Base-by-base conservation (phyloP, 139 green algal genomes). In the Chlorella sp. region DNA sequence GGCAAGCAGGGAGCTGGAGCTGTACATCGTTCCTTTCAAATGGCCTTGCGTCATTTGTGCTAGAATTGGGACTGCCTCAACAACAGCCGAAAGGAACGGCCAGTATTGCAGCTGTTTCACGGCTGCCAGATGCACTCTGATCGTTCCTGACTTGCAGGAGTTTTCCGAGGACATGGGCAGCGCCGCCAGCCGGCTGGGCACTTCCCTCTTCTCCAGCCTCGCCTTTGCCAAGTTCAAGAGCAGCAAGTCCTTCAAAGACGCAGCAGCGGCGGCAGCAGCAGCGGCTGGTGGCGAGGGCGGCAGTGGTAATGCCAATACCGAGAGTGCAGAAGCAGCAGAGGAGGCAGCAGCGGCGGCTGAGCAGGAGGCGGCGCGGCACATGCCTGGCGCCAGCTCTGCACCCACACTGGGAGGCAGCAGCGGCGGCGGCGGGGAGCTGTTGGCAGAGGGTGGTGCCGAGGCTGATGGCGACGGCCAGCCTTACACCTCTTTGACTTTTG, bases 121-220 rank as follows among this genome's bases (percentile, higher is more conserved):
- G n/a, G 44, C 44, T 16, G 7, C 44, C 7, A 51, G 44, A 60
- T 36, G 30, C 30, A 32, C 18, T 57, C 26, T 21, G 2, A 17
- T 26, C 25, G 47, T 32, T n/a, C n/a, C n/a, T n/a, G n/a, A n/a
- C n/a, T 34, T 57, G 28, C 83, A 88, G 62, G 90, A 91, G 68
- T 79, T 87, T 36, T 63, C 39, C 2, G 90, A 92, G 51, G 89
- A 92, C 34, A 71, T 92, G 16, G 86, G 86, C 73, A 88, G 56
- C 5, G 86, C 82, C 23, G 86, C 86, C 70, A 84, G 70, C 72
- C 78, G 86, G n/a, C 51, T 90, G 16, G 81, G 86, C 51, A 70
- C 86, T 41, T 75, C 73, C 34, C 55, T 90, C 12, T 62, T 84
- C 12, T 65, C 32, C 63, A 74, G 56, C 34, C 84, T 90, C 15